Base-by-base conservation (phyloP, 371 early-diverging fungal species). In the Rhizomucor miehei region DNA sequence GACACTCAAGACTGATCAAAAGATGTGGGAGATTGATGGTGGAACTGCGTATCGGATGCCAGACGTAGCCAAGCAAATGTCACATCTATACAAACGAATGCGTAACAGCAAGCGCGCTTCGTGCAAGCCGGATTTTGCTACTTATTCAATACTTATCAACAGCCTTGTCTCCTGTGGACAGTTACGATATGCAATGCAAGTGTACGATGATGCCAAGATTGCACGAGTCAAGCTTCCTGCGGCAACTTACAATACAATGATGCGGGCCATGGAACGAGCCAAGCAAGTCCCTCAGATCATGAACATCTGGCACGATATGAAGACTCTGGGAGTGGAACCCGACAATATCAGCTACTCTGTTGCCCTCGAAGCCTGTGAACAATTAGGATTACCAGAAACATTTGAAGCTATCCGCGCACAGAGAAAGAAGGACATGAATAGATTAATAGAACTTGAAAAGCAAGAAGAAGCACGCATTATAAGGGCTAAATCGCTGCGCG, bases 221-320 rank as follows among this genome's bases (percentile, higher is more conserved):
- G 34, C 45, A 1, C 49, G 63, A 12, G 44, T 64, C 0, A 44
- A 17, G 1, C 39, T 75, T 11, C 54, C 61, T 0, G 49, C 65
- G 13, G 38, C 58, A 11, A 63, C 57, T 0, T 78, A 67, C 44
- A 78, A 75, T 37, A 44, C 48, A 17, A 51, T 69, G 11, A 70
- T 71, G 66, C 20, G 14, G 0, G 66, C 60, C 0, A 51, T 71
- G 10, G 62, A 66, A 17, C 44, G 44, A 1, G 55, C 53, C 6
- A 64, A 61, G 6, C 55, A 68, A 12, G 43, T 64, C n/a, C 56
- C 69, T 0, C 69, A 70, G 37, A 54, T 75, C n/a, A 66, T 75
- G 71, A 67, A 62, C n/a, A 57, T 78, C 4, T 78, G 75, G 75
- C 62, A 78, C 13, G 73, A 78, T 35, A 73, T 75, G 69, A 62